A percentile compares a stretch with the other conserved stretches of the same genome.
Conservation (phyloP, 768 basidiomycete species). For the Holtermannia corniformis region DNA sequence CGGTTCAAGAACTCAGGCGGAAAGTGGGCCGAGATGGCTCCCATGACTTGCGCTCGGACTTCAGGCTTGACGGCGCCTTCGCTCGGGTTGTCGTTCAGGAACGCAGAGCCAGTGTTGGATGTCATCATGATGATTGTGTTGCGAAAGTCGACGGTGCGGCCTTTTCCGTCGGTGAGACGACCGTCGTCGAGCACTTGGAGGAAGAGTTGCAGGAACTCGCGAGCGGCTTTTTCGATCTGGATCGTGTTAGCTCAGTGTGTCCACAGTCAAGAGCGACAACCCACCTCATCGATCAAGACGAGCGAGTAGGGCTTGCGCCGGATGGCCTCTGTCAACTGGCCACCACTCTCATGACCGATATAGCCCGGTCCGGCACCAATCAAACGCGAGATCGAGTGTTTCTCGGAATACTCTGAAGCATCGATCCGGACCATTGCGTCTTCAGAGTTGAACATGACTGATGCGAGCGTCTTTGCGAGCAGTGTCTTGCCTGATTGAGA, state of each 20-base stretch:
- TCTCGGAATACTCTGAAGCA: constrained; percentile 59
- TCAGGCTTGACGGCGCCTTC: constrained; percentile 40
- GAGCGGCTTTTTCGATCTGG: constrained; percentile 43
- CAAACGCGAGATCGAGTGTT: constrained; percentile 39
- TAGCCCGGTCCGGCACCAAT: constrained; percentile 42
- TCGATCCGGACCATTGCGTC: constrained; percentile 42
- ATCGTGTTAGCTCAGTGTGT: neutral
- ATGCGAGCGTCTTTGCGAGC: constrained; percentile 40
- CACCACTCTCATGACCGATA: constrained; percentile 40
- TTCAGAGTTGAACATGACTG: constrained; percentile 42
- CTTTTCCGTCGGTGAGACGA: constrained; percentile 43
- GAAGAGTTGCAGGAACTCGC: constrained; percentile 45
- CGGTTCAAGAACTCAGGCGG: constrained; percentile 45
- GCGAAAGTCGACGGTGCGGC: constrained; percentile 42
- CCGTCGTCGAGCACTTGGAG: constrained; percentile 46
- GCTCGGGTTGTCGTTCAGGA: constrained; percentile 42
- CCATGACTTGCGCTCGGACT: constrained; percentile 38
- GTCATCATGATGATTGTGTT: constrained; percentile 45
- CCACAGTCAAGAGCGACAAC: neutral
- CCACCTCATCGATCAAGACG: constrained; percentile 40
- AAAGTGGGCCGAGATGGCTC: constrained; percentile 42
- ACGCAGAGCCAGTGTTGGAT: constrained; percentile 42
- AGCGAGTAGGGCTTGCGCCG: constrained; percentile 40
- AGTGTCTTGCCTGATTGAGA: constrained; percentile 43
- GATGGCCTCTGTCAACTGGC: constrained; percentile 41